Conservation (phyloP, 176 grass and related monocot species). For the Canna indica region DNA sequence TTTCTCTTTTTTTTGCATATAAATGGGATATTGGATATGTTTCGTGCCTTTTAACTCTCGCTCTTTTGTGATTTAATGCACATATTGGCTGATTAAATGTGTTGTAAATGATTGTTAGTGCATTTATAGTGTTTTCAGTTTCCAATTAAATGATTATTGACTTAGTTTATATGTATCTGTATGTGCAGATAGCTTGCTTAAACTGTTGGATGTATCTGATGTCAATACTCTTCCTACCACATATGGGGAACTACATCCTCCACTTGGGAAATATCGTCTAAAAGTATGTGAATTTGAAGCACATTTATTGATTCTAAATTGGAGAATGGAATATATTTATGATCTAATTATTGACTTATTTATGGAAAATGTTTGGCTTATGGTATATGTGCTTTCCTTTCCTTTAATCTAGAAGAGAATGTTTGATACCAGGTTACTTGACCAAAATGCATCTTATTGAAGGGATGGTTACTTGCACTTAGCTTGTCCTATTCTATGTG, state of each 20-base stretch:
- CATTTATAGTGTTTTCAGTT: too few species aligned
- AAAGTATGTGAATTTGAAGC: slow-evolving; percentile 11
- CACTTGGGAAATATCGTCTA: slow-evolving; percentile 23
- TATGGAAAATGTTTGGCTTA: not conserved
- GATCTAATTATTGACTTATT: not conserved
- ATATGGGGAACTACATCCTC: slow-evolving; percentile 23
- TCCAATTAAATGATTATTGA: not conserved
- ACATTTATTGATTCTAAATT: not conserved
- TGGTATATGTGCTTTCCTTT: not conserved
- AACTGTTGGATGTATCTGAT: slow-evolving; percentile 20
- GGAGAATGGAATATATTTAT: not conserved
- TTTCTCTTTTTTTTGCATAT: too few species aligned
- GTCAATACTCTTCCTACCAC: slow-evolving; percentile 11
- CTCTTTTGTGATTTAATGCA: too few species aligned
- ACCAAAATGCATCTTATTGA: not conserved
- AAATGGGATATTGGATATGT: too few species aligned
- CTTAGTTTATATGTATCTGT: too few species aligned
- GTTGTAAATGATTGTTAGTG: too few species aligned
- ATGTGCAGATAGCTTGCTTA: slow-evolving; percentile 21
- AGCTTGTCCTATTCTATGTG: too few species aligned
- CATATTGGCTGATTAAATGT: too few species aligned
- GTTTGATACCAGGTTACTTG: not conserved
- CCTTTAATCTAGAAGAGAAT: not conserved
- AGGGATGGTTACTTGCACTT: too few species aligned
- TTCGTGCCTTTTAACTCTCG: too few species aligned